Percentiles rank a stretch among this genome's conserved stretches.
These are phyloP conservation scores for Aspergillus versicolor DNA, from an alignment of 2,329 filamentous ascomycete species.

Conservation along the genomic window DNA sequence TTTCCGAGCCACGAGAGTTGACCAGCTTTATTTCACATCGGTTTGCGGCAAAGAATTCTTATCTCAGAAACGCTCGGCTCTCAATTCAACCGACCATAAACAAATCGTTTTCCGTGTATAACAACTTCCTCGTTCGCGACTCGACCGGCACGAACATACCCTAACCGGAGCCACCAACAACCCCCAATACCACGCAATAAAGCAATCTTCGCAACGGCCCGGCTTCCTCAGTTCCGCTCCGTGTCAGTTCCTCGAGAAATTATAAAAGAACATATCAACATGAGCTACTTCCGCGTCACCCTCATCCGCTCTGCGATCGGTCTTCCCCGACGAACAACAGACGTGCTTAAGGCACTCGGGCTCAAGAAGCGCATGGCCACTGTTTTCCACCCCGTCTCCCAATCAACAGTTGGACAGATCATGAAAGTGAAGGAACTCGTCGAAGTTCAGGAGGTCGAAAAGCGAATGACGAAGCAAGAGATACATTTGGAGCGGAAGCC, in stretches of 20 bases:
- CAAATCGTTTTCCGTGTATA: neutral
- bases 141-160: neutral
- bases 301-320: constrained; percentile 88
- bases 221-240: neutral
- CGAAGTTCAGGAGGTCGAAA: constrained; percentile 73
- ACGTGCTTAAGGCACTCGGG: constrained; percentile 80
- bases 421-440: constrained; percentile 94
- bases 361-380: constrained; percentile 80
- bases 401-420: constrained; percentile 83
- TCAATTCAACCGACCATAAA: neutral
- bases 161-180: neutral
- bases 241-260: neutral
- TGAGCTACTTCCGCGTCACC: constrained; percentile 88
- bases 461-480: constrained; percentile 63
- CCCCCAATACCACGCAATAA: neutral
- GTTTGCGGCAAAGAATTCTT: neutral
- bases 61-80: neutral
- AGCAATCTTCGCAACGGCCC: neutral
- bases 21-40: neutral
- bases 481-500: constrained; percentile 71
- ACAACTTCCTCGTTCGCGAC: neutral
- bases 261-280: constrained; percentile 34
- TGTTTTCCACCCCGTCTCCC: constrained; percentile 83
- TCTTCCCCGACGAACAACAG: constrained; percentile 74
- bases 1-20: constrained; percentile 9